Base-by-base conservation (phyloP, 1,139 yeast species). In the Nakaseomyces sp. region DNA sequence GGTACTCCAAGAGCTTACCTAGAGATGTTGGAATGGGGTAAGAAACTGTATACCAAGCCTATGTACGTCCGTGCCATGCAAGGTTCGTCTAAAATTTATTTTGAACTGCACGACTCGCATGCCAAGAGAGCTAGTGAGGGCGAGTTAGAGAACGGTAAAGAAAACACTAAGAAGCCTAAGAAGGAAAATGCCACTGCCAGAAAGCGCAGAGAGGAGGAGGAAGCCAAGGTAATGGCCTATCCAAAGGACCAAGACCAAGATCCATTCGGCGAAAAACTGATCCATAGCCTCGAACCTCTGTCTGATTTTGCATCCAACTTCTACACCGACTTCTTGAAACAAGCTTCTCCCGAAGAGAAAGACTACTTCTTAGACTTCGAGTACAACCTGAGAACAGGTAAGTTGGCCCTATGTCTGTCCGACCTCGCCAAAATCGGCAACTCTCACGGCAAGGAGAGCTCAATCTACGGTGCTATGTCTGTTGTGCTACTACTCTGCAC, bases 1-100 rank as follows among this genome's bases (percentile, higher is more conserved):
- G 97, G 97, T 13, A 86, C 97, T 4, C 81, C 93, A 22, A 74
- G 95, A 50, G 81, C 91, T 19, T 91, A 91, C 58, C 55, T 85
- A 31, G 80, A 78, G 22, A 77, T 85, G 71, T 55, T 89, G 44
- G 65, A 70, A 41, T 91, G 97, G 97, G 95, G 81, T 49, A 93
- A 88, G 58, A 61, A 67, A 18, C 63, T 91, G 37, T 87, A 73
- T 59, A 64, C 78, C 3, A 78, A 84, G 36, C 87, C 93, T 2
- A 73, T 81, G 39, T 88, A 77, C 61, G 70, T 75, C 17, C 73
- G 94, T 47, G 87, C 86, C 0, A 72, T 83, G 48, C 65, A 68
- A 41, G 94, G 93, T 0, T 76, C 89, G 30, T 65, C 81, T 20
- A 66, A 71, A 15, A 66, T 86, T 41, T 78, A 81, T 56, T 68